Conservation (phyloP, 2,329 filamentous ascomycete species). For the Emmonsiellopsis sp. region DNA sequence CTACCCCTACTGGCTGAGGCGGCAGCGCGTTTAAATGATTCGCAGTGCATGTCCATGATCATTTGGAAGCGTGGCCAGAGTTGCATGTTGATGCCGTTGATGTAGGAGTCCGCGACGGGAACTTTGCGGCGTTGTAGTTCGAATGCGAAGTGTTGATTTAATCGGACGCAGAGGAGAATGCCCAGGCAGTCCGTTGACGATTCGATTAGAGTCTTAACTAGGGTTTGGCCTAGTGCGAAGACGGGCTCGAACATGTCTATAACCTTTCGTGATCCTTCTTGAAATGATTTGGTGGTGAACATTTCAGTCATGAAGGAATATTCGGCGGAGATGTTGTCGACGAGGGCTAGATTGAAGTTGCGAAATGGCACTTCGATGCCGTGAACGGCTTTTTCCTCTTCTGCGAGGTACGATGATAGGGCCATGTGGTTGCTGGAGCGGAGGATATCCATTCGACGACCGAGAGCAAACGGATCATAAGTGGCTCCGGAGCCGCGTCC, state of each 20-base stretch:
- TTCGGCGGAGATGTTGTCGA: constrained; percentile 90
- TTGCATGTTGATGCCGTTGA: constrained; percentile 92
- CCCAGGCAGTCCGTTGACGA: constrained; percentile 78
- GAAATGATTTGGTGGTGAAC: constrained; percentile 70
- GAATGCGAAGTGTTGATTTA: constrained; percentile 92
- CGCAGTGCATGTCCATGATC: constrained; percentile 87
- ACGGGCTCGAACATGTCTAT: constrained; percentile 82
- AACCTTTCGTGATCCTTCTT: constrained; percentile 74
- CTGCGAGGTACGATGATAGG: constrained; percentile 77
- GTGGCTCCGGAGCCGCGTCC: constrained; percentile 30
- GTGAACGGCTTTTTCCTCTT: constrained; percentile 78
- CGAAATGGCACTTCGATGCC: constrained; percentile 87
- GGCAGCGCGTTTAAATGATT: constrained; percentile 62
- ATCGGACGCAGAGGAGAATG: constrained; percentile 76
- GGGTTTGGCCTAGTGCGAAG: constrained; percentile 67
- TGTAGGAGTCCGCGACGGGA: constrained; percentile 78
- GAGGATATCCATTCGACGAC: constrained; percentile 74
- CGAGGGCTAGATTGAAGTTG: constrained; percentile 85
- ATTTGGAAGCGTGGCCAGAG: constrained; percentile 93
- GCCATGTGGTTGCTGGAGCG: constrained; percentile 65
- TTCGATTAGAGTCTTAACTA: constrained; percentile 69
- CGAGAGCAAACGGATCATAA: constrained; percentile 83
- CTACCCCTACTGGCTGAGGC: constrained; percentile 39
- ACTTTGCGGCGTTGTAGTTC: constrained; percentile 86
- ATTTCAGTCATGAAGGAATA: constrained; percentile 90